A percentile compares a stretch with the other conserved stretches of the same genome.
phyloP scores from a whole-genome alignment of 2,329 filamentous ascomycete species.

The Fusarium protoensiforme region DNA sequence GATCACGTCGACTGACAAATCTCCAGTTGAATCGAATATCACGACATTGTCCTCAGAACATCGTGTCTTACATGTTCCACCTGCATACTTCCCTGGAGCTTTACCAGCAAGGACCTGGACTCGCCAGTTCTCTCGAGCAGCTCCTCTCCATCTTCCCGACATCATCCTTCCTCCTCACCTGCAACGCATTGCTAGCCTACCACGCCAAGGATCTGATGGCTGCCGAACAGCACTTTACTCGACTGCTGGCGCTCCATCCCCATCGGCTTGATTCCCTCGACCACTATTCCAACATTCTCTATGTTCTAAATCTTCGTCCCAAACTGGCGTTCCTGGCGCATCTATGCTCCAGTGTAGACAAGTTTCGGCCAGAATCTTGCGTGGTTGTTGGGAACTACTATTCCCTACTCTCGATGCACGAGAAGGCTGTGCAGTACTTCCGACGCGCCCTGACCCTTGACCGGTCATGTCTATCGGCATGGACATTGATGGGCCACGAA shows the following conservation, averaged over 20 bases:
- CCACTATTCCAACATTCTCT: constrained; percentile 97
- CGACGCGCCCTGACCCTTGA: constrained; percentile 91
- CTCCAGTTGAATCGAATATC: constrained; percentile 76
- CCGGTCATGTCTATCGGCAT: constrained; percentile 89
- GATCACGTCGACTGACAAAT: constrained; percentile 40
- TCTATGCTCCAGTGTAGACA: constrained; percentile 89
- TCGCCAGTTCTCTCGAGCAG: constrained; percentile 80
- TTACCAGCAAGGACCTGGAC: constrained; percentile 82
- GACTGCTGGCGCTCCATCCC: constrained; percentile 80
- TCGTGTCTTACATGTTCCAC: constrained; percentile 95
- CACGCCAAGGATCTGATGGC: constrained; percentile 85
- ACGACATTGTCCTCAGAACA: constrained; percentile 83
- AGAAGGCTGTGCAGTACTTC: constrained; percentile 99
- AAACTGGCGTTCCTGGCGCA: constrained; percentile 94
- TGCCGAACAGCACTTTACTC: constrained; percentile 76
- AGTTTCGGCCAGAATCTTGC: constrained; percentile 96
- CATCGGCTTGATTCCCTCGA: constrained; percentile 88
- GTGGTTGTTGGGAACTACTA: constrained; percentile 99
- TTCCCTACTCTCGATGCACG: constrained; percentile 91
- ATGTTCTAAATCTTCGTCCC: constrained; percentile 87
- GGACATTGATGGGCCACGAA: constrained; percentile 99
- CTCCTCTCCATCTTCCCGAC: constrained; percentile 86
- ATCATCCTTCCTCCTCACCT: constrained; percentile 90
- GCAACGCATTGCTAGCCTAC: constrained; percentile 87
- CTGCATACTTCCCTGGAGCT: constrained; percentile 91